These are phyloP conservation scores for Neofusicoccum sp. DNA, from an alignment of 2,329 filamentous ascomycete genomes.

Conservation along the genomic window DNA sequence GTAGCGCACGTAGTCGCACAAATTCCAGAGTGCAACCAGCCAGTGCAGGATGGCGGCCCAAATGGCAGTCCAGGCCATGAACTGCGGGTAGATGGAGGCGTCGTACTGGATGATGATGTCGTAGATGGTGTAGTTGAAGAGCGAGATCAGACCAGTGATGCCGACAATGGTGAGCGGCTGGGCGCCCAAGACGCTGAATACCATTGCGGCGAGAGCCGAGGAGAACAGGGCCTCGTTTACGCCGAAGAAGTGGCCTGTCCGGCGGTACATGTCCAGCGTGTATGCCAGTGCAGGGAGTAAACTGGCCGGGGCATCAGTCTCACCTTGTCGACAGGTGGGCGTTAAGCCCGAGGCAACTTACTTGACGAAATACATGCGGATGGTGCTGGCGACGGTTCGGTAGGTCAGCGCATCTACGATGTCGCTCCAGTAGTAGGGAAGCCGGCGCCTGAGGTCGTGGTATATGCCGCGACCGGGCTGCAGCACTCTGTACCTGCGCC, in stretches of 20 bases:
- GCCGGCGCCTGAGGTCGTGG: conserved; percentile 51
- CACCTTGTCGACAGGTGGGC: conserved; percentile 5
- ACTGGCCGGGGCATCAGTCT: conserved; percentile 26
- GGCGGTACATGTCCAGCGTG: conserved; percentile 57
- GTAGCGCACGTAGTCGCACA: conserved; percentile 59
- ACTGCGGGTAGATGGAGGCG: conserved; percentile 50
- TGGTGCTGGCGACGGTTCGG: conserved; percentile 53
- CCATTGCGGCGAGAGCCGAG: conserved; percentile 54
- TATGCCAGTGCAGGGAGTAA: conserved; percentile 59
- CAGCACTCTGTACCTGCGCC: conserved; percentile 42
- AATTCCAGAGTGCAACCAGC: conserved; percentile 53
- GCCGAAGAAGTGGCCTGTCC: conserved; percentile 55
- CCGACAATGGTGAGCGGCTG: conserved; percentile 59
- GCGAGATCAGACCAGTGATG: conserved; percentile 49
- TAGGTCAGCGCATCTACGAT: conserved; percentile 56
- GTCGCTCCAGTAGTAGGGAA: conserved; percentile 58
- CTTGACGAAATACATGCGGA: conserved; percentile 61
- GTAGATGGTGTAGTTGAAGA: conserved; percentile 62
- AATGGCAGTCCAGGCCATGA: conserved; percentile 57
- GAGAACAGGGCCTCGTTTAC: conserved; percentile 58
- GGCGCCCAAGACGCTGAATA: conserved; percentile 52
- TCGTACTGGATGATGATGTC: conserved; percentile 54
- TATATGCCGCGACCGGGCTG: conserved; percentile 54
- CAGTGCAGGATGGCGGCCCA: conserved; percentile 60
- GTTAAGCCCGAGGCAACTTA: conserved; percentile 24